Percentiles rank a stretch among this genome's conserved stretches.
Evolutionary conservation across 768 basidiomycete genomes (phyloP).

Genomic region (Kondoa malvinella): DNA sequence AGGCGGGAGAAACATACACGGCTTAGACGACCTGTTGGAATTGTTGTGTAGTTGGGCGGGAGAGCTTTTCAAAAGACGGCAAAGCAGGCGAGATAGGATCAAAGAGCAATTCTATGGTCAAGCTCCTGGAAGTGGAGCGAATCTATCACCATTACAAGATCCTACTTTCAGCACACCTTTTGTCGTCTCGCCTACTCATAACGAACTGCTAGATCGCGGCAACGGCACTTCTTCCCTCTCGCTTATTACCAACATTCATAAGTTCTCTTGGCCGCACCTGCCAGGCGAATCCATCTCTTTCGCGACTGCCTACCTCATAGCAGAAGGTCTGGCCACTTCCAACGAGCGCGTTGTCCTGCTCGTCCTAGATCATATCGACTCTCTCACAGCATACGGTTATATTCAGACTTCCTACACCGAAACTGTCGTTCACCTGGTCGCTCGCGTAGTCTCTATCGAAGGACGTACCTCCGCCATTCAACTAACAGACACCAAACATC

Average conservation of each 20-base stretch:
- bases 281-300: constrained; percentile 18
- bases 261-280: constrained; percentile 26
- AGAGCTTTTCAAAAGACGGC: constrained; percentile 8
- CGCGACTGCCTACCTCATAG: constrained; percentile 21
- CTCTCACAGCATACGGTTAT: constrained; percentile 25
- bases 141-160: constrained; percentile 24
- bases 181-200: constrained; percentile 13
- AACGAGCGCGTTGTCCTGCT: constrained; percentile 20
- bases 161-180: constrained; percentile 25
- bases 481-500: constrained; percentile 19
- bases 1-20: constrained; percentile 23
- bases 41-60: constrained; percentile 11
- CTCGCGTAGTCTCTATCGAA: constrained; percentile 25
- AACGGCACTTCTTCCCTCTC: constrained; percentile 20
- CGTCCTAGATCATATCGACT: constrained; percentile 24
- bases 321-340: constrained; percentile 21
- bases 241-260: constrained; percentile 26
- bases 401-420: constrained; percentile 20
- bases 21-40: constrained; percentile 15
- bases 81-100: constrained; percentile 3
- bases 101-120: constrained; percentile 7
- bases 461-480: constrained; percentile 19
- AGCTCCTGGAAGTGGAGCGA: background rate
- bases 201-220: constrained; percentile 16
- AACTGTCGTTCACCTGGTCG: constrained; percentile 25